Percentiles rank a stretch among this genome's conserved stretches.
phyloP scores from a whole-genome alignment of 2,329 filamentous ascomycete genomes.

The Nigrospora sphaerica region DNA sequence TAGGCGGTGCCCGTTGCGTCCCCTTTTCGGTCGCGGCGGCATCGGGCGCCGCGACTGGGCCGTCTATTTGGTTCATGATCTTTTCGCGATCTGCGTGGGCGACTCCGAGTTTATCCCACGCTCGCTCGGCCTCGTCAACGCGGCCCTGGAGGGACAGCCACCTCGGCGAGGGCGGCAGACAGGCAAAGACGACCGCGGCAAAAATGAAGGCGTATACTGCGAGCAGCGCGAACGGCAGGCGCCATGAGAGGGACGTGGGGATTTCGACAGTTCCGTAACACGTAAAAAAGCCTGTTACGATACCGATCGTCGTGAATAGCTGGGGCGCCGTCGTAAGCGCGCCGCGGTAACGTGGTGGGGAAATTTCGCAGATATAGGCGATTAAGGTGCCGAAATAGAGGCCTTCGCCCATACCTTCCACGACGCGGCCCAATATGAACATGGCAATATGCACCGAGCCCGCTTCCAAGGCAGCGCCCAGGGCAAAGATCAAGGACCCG shows the following conservation, averaged over 20 bases:
- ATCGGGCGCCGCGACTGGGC: no score
- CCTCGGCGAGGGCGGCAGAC: constrained; percentile 45
- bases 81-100: constrained; percentile 36
- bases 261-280: constrained; percentile 47
- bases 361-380: constrained; percentile 53
- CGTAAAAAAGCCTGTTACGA: constrained; percentile 51
- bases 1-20: no score
- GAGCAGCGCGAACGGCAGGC: constrained; percentile 39
- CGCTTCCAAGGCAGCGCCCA: constrained; percentile 14
- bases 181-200: constrained; percentile 12
- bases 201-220: constrained; percentile 26
- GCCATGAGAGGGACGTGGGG: constrained; percentile 41
- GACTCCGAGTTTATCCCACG: constrained; percentile 33
- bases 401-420: constrained; percentile 52
- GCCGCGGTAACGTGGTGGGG: constrained; percentile 42
- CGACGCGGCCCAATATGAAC: constrained; percentile 36
- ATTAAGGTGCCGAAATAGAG: constrained; percentile 45
- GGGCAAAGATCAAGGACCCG: constrained; percentile 42
- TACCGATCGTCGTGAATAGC: constrained; percentile 41
- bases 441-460: constrained; percentile 13
- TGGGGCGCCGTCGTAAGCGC: constrained; percentile 45
- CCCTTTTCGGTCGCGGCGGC: no score
- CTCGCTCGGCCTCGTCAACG: constrained; percentile 31
- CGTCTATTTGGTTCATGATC: no score
- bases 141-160: constrained; percentile 43